phyloP scores from a whole-genome alignment of 495 filamentous ascomycete species.

The Platismatia glauca region DNA sequence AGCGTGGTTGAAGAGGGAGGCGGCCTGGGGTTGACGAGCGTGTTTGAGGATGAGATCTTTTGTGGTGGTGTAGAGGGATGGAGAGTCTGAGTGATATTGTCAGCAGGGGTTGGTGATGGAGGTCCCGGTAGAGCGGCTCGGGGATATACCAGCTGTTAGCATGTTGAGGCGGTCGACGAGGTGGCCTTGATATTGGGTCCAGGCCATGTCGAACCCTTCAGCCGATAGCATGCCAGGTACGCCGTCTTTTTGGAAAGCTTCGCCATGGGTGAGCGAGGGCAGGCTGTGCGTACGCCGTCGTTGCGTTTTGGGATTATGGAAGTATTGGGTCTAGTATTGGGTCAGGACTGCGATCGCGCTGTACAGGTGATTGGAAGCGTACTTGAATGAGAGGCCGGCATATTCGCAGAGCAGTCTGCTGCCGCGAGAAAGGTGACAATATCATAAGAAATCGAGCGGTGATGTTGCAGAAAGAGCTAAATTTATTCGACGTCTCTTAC shows the following conservation, averaged over 20 bases:
- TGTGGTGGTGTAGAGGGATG: conserved; percentile 45
- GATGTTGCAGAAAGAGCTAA: conserved; percentile 13
- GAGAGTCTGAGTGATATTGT: conserved; percentile 38
- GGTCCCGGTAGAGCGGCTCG: background rate
- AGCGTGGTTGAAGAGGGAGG: conserved; percentile 85
- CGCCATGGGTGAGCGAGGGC: conserved; percentile 50
- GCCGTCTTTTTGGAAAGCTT: conserved; percentile 45
- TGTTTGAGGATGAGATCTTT: conserved; percentile 64
- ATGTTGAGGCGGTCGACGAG: conserved; percentile 67
- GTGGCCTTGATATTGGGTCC: conserved; percentile 70
- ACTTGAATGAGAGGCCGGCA: conserved; percentile 16
- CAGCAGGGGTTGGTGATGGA: background rate
- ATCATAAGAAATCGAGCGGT: conserved; percentile 32
- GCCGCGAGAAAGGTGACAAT: conserved; percentile 43
- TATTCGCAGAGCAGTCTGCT: conserved; percentile 42
- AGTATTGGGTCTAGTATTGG: conserved; percentile 15
- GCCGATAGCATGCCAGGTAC: conserved; percentile 58
- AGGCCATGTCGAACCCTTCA: conserved; percentile 61
- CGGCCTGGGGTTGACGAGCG: conserved; percentile 66
- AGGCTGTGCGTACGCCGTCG: conserved; percentile 44
- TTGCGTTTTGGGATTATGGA: conserved; percentile 22
- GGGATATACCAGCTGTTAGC: conserved; percentile 56
- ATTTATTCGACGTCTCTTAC: conserved; percentile 10
- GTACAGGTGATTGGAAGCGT: background rate
- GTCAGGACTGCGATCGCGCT: conserved; percentile 3